Percentiles rank a stretch among this genome's conserved stretches.
These are phyloP conservation scores for Phragmites australis DNA, from an alignment of 176 grass and related monocot species.

Conservation along the genomic window DNA sequence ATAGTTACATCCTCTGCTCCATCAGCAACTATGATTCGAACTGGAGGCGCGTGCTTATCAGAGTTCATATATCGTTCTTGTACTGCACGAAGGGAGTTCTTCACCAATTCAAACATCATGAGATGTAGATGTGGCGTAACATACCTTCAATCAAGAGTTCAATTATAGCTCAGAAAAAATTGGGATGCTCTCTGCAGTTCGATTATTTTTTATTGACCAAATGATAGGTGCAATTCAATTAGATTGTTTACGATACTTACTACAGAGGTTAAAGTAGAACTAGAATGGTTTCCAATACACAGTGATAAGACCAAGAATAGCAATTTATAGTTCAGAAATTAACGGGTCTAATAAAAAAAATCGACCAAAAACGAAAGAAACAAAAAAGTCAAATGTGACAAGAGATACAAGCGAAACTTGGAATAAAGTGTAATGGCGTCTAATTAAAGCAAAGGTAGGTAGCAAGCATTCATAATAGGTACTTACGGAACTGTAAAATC, in stretches of 20 bases:
- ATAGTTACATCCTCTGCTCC: conserved; percentile 95
- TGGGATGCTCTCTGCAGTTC: background rate
- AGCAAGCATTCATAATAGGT: background rate
- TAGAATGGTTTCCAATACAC: background rate
- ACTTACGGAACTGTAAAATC: conserved; percentile 90
- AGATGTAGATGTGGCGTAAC: conserved; percentile 87
- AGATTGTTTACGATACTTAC: background rate
- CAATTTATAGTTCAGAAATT: background rate
- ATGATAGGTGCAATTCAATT: background rate
- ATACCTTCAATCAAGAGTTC: conserved; percentile 55
- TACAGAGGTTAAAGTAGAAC: background rate
- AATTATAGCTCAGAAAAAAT: conserved; percentile 22
- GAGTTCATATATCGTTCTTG: conserved; percentile 88
- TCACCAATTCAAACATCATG: conserved; percentile 94
- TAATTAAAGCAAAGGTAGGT: background rate
- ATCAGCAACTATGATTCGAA: conserved; percentile 94
- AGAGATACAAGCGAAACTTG: background rate
- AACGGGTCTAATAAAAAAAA: background rate
- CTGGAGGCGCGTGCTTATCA: conserved; percentile 71
- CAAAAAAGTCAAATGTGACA: background rate
- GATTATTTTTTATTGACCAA: background rate
- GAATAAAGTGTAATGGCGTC: background rate
- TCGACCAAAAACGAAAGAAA: background rate
- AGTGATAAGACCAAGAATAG: background rate
- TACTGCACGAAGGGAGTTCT: conserved; percentile 97